phyloP scores from a whole-genome alignment of 2,329 filamentous ascomycete genomes.

The Pseudopyrenochaeta lycopersici region DNA sequence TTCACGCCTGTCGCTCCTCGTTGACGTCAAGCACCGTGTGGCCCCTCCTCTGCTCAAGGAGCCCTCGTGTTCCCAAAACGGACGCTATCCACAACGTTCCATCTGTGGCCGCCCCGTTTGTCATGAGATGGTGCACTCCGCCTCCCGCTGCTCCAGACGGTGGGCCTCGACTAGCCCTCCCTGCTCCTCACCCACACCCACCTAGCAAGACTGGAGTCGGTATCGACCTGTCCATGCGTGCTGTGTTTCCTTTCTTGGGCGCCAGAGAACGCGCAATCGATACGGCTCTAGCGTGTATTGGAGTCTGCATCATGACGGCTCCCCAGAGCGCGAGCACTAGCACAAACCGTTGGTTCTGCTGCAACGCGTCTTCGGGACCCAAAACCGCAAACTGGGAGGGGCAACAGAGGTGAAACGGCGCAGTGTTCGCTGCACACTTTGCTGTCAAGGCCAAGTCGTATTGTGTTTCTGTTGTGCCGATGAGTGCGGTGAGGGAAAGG shows the following conservation, averaged over 20 bases:
- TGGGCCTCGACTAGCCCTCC: background rate
- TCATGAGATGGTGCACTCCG: background rate
- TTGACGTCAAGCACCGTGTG: slow-evolving; percentile 23
- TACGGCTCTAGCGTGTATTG: slow-evolving; percentile 24
- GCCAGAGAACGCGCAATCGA: slow-evolving; percentile 29
- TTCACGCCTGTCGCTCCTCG: slow-evolving; percentile 1
- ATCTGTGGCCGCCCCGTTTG: background rate
- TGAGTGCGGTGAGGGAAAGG: background rate
- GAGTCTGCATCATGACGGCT: slow-evolving; percentile 25
- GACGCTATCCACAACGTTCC: slow-evolving; percentile 4
- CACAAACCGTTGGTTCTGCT: too few species aligned
- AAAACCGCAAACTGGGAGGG: background rate
- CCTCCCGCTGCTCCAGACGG: background rate
- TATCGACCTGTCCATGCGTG: too few species aligned
- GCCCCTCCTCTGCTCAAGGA: slow-evolving; percentile 10
- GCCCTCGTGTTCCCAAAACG: slow-evolving; percentile 4
- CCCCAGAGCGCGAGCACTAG: background rate
- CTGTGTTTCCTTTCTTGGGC: slow-evolving; percentile 6
- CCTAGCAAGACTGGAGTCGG: background rate
- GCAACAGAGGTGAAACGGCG: background rate
- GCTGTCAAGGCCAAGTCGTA: background rate
- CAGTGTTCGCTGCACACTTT: background rate
- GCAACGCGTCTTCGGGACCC: slow-evolving; percentile 2
- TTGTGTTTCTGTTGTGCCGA: background rate
- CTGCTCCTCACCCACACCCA: too few species aligned